Evolutionary conservation across 2,329 filamentous ascomycete species (phyloP).

Genomic region (Cladosporium sphaerospermum): DNA sequence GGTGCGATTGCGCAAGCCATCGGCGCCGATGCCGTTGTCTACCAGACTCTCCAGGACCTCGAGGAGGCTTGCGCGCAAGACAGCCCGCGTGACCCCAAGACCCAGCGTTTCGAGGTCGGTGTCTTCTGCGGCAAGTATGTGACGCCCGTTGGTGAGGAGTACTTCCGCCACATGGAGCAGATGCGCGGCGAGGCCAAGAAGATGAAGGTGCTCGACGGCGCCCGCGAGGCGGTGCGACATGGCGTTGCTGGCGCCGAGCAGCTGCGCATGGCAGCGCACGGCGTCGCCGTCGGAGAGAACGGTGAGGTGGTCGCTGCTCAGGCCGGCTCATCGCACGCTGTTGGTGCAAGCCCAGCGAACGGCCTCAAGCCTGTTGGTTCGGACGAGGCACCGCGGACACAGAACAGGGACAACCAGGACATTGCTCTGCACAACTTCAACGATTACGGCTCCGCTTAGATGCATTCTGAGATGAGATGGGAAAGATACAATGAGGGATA

Average conservation of each 20-base stretch:
- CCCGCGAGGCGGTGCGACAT: slow-evolving; percentile 58
- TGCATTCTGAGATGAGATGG: not conserved
- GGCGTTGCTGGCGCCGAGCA: slow-evolving; percentile 56
- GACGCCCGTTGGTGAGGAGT: slow-evolving; percentile 70
- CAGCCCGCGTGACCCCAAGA: slow-evolving; percentile 51
- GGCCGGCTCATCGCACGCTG: not conserved
- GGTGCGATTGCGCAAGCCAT: slow-evolving; percentile 60
- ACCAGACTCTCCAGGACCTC: slow-evolving; percentile 72
- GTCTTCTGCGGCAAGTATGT: slow-evolving; percentile 87
- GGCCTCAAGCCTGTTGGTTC: slow-evolving; percentile 4
- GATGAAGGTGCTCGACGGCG: slow-evolving; percentile 58
- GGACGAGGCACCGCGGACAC: slow-evolving; percentile 20
- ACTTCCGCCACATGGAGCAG: slow-evolving; percentile 73
- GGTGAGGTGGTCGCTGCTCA: slow-evolving; percentile 50
- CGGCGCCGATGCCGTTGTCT: slow-evolving; percentile 70
- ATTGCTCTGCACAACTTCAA: slow-evolving; percentile 55
- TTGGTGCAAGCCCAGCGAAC: slow-evolving; percentile 15
- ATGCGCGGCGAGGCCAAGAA: slow-evolving; percentile 65
- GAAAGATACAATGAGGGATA: not conserved
- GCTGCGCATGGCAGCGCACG: slow-evolving; percentile 57
- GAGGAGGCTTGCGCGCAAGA: slow-evolving; percentile 70
- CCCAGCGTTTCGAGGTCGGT: slow-evolving; percentile 74
- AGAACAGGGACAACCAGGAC: slow-evolving; percentile 33
- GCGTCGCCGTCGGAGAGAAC: slow-evolving; percentile 50
- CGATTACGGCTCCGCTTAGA: slow-evolving; percentile 25